Evolutionary conservation across 305 asterid genomes (phyloP), one percentile per base, ranked within the genome.

Genomic region (Fraxinus angustifolia): DNA sequence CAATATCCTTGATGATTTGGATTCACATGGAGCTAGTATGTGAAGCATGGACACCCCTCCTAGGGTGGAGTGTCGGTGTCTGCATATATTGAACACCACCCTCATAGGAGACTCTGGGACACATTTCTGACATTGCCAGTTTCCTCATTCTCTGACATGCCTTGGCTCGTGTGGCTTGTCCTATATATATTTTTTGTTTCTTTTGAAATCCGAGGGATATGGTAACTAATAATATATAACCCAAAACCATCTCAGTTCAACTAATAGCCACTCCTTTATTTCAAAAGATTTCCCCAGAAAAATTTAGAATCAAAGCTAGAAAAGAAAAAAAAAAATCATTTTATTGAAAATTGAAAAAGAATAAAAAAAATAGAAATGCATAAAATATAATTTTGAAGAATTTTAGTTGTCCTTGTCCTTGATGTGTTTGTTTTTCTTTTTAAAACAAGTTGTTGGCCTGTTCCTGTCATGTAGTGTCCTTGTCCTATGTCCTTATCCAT

Each of bases 21-120:
- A 36, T 53, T 77, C 33, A 78, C 73, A 16, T 77, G 75, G 78
- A 75, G 70, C 77, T 81, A 28, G 73, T 33, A 68, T 62, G 73
- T 28, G 72, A 65, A 23, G 33, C 34, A 65, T 65, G 73, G 73
- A 67, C n/a, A 67, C 17, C 73, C 2, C 73, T 12, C 35, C 17
- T 67, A 67, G 19, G 19, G 36, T 67, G 11, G 40, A 68, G 23
- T 68, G 38, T 68, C 0, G 40, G 3, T 28, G 74, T 68, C 38
- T 33, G 28, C 33, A 30, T 68, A 34, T 30, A 68, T 3, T 3
- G 21, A 19, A 31, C 40, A 67, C 73, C 73, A 8, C 31, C 71
- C 33, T 60, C 31, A 8, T 67, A 4, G 17, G 35, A 10, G 38
- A 67, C 73, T 67, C 38, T 28, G 33, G 36, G 38, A 67, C 38